These are phyloP conservation scores for Cunninghamia lanceolata DNA, from an alignment of 75 land plant genomes.

Conservation along the genomic window DNA sequence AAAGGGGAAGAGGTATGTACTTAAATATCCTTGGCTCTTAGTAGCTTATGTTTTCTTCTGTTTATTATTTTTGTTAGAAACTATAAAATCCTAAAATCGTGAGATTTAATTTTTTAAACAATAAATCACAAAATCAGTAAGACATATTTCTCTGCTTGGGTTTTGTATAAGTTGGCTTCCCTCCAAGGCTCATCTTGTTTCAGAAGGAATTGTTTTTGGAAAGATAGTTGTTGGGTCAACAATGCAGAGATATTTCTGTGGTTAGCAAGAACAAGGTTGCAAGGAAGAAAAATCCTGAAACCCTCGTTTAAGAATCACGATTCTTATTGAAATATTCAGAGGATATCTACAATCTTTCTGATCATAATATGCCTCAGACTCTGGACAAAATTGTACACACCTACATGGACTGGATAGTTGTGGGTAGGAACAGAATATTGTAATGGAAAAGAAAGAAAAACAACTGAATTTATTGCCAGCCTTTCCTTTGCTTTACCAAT, in stretches of 20 bases:
- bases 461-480: not conserved
- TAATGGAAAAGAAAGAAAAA: not conserved
- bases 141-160: not conserved
- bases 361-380: not conserved
- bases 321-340: not conserved
- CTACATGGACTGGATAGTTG: not conserved
- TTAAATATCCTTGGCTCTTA: not conserved
- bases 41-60: not conserved
- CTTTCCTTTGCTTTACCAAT: not conserved
- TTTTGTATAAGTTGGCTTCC: not conserved
- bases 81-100: not conserved
- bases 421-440: not conserved
- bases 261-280: not conserved
- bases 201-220: not conserved
- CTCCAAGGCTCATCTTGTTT: not conserved
- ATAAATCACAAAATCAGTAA: not conserved
- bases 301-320: not conserved
- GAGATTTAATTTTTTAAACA: not conserved
- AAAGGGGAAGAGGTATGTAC: constrained; percentile 87
- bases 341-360: not conserved
- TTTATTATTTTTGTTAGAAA: not conserved
- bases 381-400: not conserved
- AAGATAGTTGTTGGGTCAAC: not conserved
- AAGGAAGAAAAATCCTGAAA: not conserved
- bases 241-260: not conserved